Base-by-base conservation (phyloP, 371 early-diverging fungal species). In the Rhizopus delemar region DNA sequence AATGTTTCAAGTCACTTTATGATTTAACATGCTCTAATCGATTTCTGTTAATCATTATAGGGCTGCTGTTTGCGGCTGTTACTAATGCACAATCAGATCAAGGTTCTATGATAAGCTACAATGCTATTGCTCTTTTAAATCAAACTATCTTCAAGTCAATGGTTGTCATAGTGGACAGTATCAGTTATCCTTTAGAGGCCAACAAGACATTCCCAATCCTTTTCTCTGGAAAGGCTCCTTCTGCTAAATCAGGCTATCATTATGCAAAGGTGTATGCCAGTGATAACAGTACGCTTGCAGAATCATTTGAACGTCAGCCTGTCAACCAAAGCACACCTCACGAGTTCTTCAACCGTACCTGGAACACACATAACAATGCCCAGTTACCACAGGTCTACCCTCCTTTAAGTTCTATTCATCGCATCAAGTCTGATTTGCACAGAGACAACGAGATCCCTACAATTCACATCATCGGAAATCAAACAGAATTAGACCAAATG, bases 371-470 rank as follows among this genome's bases (percentile, higher is more conserved):
- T 12, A 13, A 36, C 0, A 13, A 58, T 0, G 41, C 28, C 12
- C 15, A 41, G 12, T n/a, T 69, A 0, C 65, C 65, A 8, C 38
- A 50, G 3, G 31, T 61, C 3, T 16, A 51, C 8, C 33, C 46
- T 2, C 65, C 65, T 6, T 46, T 69, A 31, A n/a, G 45, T 34
- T 22, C 60, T 41, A 58, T 69, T n/a, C 16, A 65, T 33, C 69
- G 69, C 16, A 55, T 65, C 8, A 11, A 51, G 0, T 59, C 65
- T 41, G 41, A 65, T 5, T 56, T 65, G 7, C 67, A 66, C 55
- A 51, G 56, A 13, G 61, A 69, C 7, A 58, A 61, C 1, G 54
- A 69, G 48, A 69, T 69, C 22, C 65, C 65, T 29, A 65, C 65
- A 7, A 55, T 69, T 16, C 62, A 69, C 22, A 33, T 69, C 4